Conservation (phyloP, 2,329 filamentous ascomycete genomes). For the Plectosphaerella sp. region DNA sequence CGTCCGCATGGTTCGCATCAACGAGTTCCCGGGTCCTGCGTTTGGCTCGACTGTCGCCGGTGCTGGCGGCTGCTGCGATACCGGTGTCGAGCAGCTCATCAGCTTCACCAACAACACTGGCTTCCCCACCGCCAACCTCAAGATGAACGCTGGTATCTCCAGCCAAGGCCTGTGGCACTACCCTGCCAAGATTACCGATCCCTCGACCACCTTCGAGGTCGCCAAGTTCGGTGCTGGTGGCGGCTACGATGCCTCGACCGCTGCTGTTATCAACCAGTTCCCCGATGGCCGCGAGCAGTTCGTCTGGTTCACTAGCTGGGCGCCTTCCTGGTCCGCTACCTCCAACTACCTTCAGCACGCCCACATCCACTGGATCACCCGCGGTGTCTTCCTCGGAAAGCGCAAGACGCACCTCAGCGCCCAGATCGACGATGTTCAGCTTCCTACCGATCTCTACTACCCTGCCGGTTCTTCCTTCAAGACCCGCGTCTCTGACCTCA, state of each 20-base stretch:
- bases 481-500: conserved; percentile 40
- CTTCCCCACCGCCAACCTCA: conserved; percentile 51
- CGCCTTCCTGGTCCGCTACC: conserved; percentile 36
- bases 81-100: conserved; percentile 44
- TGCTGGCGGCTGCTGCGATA: conserved; percentile 37
- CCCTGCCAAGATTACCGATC: conserved; percentile 49
- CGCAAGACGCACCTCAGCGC: conserved; percentile 49
- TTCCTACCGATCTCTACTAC: conserved; percentile 45
- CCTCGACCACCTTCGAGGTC: conserved; percentile 47
- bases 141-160: conserved; percentile 40
- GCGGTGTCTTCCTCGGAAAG: conserved; percentile 52
- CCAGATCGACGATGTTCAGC: conserved; percentile 60
- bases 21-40: conserved; percentile 48
- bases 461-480: conserved; percentile 45
- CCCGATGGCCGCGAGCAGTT: conserved; percentile 51
- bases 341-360: conserved; percentile 57
- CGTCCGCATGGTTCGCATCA: conserved; percentile 56
- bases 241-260: conserved; percentile 35
- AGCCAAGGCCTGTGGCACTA: conserved; percentile 57
- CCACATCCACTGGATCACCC: conserved; percentile 59
- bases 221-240: conserved; percentile 46
- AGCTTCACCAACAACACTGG: conserved; percentile 48
- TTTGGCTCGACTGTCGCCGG: conserved; percentile 31
- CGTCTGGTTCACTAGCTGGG: conserved; percentile 54
- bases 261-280: conserved; percentile 57